Evolutionary conservation across 1,284 basidiomycete genomes (phyloP), one percentile per base, ranked within the genome.

Genomic region (Vanrija sp.): DNA sequence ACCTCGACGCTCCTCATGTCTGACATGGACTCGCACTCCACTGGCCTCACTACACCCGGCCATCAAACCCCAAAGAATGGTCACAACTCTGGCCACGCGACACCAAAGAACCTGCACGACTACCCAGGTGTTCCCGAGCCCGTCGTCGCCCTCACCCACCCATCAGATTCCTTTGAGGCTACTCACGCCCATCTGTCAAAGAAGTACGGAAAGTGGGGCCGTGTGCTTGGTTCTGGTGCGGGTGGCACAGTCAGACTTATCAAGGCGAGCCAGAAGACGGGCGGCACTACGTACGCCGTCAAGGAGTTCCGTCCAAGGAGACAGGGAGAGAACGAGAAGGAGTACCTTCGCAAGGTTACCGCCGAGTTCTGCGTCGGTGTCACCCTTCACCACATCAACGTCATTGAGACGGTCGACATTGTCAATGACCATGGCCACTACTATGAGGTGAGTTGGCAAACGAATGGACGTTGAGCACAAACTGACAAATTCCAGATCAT

Each of bases 181-280:
- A 91, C 89, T 0, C 90, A 97, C 57, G 91, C 91, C 5, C 91
- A 96, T 72, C 80, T 99, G 56, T 82, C 89, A 44, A 98, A 98
- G 80, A 98, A 98, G 82, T 99, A 99, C 69, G 96, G 96, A 63
- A 98, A 98, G 75, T 98, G 95, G 91, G 96, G 95, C 51, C 86
- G 91, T 55, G 86, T 95, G 14, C 84, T 99, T 14, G 96, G 96
- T 15, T 91, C 88, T 12, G 96, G 96, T 45, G 96, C 96, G 1
- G 96, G 96, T 39, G 96, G 96, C 28, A 98, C 96, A 0, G 96
- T 99, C 42, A 85, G 96, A 44, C 83, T 99, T 61, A 96, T 99
- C 79, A 95, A 94, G 79, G 87, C 86, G 55, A 84, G 81, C 66
- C 78, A 72, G 62, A 94, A 93, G 81, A 83, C 83, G 29, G 89